Evolutionary conservation across 495 filamentous ascomycete genomes (phyloP).

Genomic region (Aspergillus carlsbadensis): DNA sequence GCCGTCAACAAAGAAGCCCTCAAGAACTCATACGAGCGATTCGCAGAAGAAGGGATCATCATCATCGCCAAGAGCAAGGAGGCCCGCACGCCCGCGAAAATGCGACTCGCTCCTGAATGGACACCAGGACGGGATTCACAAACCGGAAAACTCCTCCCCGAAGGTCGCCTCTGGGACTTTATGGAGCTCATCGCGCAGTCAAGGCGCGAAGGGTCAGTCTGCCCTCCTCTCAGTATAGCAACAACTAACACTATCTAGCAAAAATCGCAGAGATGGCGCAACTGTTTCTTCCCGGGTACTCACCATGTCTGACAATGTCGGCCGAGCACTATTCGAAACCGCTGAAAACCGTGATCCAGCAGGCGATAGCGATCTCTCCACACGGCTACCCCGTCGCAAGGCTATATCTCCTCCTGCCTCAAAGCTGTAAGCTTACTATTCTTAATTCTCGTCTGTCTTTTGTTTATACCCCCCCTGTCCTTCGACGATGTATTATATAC

Average conservation of each 20-base stretch:
- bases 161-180: conserved; percentile 84
- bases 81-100: conserved; percentile 51
- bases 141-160: conserved; percentile 60
- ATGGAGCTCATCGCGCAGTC: conserved; percentile 81
- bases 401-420: conserved; percentile 31
- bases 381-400: conserved; percentile 39
- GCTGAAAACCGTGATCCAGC: conserved; percentile 31
- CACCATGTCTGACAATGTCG: conserved; percentile 63
- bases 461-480: conserved; percentile 10
- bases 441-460: background rate
- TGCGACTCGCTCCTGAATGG: conserved; percentile 78
- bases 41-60: conserved; percentile 89
- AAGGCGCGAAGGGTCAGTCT: conserved; percentile 72
- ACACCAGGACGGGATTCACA: conserved; percentile 61
- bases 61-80: conserved; percentile 63
- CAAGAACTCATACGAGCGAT: conserved; percentile 85
- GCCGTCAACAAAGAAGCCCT: conserved; percentile 97
- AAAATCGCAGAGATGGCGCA: conserved; percentile 88
- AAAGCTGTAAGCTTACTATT: conserved; percentile 28
- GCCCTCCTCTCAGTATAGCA: background rate
- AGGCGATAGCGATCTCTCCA: conserved; percentile 32
- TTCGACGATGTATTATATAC: conserved; percentile 6
- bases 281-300: conserved; percentile 87
- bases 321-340: conserved; percentile 46
- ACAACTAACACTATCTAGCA: conserved; percentile 37